phyloP scores from a whole-genome alignment of 1,284 basidiomycete species.

The Erythrobasidium hasegawianum region DNA sequence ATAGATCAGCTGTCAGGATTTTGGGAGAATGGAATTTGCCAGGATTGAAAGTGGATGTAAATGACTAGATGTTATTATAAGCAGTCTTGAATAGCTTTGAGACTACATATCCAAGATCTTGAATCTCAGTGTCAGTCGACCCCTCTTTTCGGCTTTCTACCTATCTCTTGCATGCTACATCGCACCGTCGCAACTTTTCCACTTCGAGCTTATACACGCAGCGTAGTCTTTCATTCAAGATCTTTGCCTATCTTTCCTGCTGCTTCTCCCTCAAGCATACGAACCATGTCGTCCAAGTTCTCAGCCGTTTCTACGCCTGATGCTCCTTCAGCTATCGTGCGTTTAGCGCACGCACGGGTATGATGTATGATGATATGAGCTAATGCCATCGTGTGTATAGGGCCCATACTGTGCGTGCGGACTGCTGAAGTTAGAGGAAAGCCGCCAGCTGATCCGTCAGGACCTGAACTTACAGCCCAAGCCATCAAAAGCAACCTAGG shows the following conservation, averaged over 20 bases:
- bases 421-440: background rate
- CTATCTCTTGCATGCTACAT: slow-evolving; percentile 3
- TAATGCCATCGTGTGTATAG: background rate
- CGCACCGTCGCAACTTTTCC: too few species aligned
- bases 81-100: too few species aligned
- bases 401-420: slow-evolving; percentile 31
- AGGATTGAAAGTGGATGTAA: background rate
- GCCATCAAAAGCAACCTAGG: slow-evolving; percentile 19
- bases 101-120: too few species aligned
- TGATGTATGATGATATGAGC: background rate
- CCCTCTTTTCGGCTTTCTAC: background rate
- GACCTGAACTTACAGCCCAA: slow-evolving; percentile 6
- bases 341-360: too few species aligned
- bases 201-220: too few species aligned
- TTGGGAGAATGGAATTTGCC: background rate
- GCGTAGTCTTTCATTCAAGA: too few species aligned
- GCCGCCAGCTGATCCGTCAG: background rate
- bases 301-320: slow-evolving; percentile 27
- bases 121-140: background rate
- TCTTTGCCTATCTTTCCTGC: background rate
- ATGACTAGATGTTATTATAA: too few species aligned
- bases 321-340: slow-evolving; percentile 30
- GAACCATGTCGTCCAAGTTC: background rate
- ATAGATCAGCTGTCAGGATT: background rate
- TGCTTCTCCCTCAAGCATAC: background rate